Evolutionary conservation across 2,329 filamentous ascomycete genomes (phyloP), one percentile per base, ranked within the genome.

Genomic region (Dichotomopilus funicola): DNA sequence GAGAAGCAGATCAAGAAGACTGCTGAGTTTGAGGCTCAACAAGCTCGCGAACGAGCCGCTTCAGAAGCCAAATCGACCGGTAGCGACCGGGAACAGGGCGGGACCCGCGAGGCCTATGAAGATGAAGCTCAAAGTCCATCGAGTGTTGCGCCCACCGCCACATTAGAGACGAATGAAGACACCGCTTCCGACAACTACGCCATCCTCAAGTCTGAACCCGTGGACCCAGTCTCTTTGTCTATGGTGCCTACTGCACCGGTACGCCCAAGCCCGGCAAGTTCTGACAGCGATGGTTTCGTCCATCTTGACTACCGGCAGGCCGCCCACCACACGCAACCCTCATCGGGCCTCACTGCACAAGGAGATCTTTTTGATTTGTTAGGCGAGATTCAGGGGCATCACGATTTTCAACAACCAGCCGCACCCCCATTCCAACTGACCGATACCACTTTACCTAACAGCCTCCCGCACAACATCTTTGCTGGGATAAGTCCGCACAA

Each of bases 1-100:
- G 80, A 81, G 60, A 84, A 84, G 76, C 82, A 85, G 65, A 80
- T 84, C 66, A 79, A 76, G 64, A 83, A 82, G 60, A 72, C 76
- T 45, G 72, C 75, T 55, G 76, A 76, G 53, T 75, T 76, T 58
- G 75, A 79, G 60, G 74, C 74, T 27, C 71, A 70, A 27, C 72
- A 73, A 53, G 68, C 68, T 11, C 68, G 68, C 45, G 72, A 74
- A 57, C 68, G 69, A 51, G 64, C 67, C 5, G 59, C 62, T 34
- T 70, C 71, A 8, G 73, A 73, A 42, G 63, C 70, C 33, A 66
- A 65, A 11, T 67, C 69, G 4, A 64, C 68, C 0, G 19, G 19
- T 27, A 66, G 68, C 0, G 65, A 62, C 2, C 63, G 66, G 43
- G 64, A 64, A 8, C 62, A 67, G 7, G 52, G 53, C 19, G 45